Percentiles rank a stretch among this genome's conserved stretches.
These are phyloP conservation scores for Botryotinia globosa DNA, from an alignment of 2,329 filamentous ascomycete species.

Conservation along the genomic window DNA sequence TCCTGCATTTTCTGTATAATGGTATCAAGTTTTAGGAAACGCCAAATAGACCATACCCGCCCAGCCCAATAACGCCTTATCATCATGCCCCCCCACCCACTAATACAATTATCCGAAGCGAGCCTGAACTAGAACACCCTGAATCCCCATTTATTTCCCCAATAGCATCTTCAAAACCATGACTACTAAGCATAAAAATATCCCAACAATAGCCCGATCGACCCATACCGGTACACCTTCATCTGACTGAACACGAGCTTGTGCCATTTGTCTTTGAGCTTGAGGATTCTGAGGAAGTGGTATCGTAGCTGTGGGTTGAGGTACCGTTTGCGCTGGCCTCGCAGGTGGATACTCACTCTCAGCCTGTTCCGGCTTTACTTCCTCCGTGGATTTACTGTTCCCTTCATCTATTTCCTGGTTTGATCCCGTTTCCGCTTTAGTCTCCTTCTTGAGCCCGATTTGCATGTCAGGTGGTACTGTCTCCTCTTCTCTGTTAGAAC, in stretches of 20 bases:
- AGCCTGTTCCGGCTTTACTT: constrained; percentile 45
- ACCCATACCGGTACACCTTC: constrained; percentile 69
- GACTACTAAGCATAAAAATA: constrained; percentile 67
- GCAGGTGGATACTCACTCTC: constrained; percentile 49
- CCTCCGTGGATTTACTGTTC: constrained; percentile 9
- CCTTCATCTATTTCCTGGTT: not conserved
- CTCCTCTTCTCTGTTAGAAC: constrained; percentile 40
- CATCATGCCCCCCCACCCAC: not conserved
- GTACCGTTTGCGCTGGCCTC: constrained; percentile 38
- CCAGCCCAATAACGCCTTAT: not conserved
- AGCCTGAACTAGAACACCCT: not conserved
- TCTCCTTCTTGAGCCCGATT: constrained; percentile 47
- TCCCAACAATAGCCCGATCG: constrained; percentile 73
- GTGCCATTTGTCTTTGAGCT: constrained; percentile 21
- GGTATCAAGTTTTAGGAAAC: constrained; percentile 10
- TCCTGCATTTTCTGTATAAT: not conserved
- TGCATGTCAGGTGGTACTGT: constrained; percentile 12
- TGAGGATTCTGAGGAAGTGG: not conserved
- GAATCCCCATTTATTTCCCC: not conserved
- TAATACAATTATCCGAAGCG: not conserved
- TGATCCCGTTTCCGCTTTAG: constrained; percentile 39
- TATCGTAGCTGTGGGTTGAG: constrained; percentile 37
- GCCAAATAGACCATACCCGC: not conserved
- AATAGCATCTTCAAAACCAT: constrained; percentile 59
- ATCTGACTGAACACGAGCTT: constrained; percentile 37